phyloP scores from a whole-genome alignment of 345 rosid genomes.

The Eucalyptus coolabah region DNA sequence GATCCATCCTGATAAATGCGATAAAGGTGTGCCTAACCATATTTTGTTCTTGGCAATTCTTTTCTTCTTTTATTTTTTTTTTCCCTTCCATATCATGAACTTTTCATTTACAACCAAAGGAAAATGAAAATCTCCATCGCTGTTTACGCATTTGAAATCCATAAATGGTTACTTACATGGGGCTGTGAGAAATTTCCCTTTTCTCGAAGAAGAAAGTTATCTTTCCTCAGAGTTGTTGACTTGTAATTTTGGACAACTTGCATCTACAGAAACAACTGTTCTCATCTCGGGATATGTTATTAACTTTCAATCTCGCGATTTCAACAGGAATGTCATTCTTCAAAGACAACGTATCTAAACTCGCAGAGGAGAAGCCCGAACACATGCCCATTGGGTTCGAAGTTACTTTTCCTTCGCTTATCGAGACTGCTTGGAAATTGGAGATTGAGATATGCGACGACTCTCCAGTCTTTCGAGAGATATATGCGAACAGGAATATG shows the following conservation, averaged over 20 bases:
- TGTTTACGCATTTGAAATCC: background rate
- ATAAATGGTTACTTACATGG: background rate
- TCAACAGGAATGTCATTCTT: conserved; percentile 52
- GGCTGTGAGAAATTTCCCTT: background rate
- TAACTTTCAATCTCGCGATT: background rate
- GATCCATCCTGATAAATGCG: conserved; percentile 45
- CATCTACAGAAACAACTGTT: background rate
- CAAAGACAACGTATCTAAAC: conserved; percentile 42
- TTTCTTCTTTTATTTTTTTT: background rate
- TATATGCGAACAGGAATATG: conserved; percentile 41
- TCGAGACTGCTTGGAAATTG: conserved; percentile 47
- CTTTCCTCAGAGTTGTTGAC: background rate
- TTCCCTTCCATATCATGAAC: background rate
- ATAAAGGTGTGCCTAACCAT: conserved; percentile 30
- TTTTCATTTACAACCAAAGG: background rate
- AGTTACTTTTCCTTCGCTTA: conserved; percentile 80
- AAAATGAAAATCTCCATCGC: background rate
- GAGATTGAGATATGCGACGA: conserved; percentile 44
- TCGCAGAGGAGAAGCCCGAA: conserved; percentile 51
- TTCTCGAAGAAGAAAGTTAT: background rate
- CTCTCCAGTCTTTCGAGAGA: conserved; percentile 36
- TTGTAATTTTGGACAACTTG: background rate
- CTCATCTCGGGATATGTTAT: background rate
- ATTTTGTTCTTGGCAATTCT: background rate
- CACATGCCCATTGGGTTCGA: conserved; percentile 97